phyloP scores from a whole-genome alignment of 1,284 basidiomycete genomes.

The Ustilago bromivora region DNA sequence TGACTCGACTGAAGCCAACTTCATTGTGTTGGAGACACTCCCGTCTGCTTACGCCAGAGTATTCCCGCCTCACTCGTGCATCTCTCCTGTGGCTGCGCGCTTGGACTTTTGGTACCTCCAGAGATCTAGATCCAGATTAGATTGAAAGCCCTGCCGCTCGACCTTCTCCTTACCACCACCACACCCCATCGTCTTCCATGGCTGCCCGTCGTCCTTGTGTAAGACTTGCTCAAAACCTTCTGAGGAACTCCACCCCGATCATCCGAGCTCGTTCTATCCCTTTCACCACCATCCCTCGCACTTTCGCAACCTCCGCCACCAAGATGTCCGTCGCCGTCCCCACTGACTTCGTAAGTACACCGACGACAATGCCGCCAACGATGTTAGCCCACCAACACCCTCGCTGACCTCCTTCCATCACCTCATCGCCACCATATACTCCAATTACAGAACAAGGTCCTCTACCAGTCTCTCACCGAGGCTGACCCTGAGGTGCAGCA shows the following conservation, averaged over 20 bases:
- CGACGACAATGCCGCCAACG: not conserved
- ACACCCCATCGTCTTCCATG: constrained; percentile 39
- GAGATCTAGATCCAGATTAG: not conserved
- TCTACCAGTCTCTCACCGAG: constrained; percentile 88
- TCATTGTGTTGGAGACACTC: not conserved
- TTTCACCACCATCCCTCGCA: constrained; percentile 25
- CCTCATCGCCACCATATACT: not conserved
- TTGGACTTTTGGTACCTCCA: not conserved
- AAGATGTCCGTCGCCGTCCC: constrained; percentile 66
- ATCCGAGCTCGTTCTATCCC: constrained; percentile 21
- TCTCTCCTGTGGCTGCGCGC: constrained; percentile 1
- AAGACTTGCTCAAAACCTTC: constrained; percentile 47
- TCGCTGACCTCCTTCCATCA: constrained; percentile 13
- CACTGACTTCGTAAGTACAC: constrained; percentile 63
- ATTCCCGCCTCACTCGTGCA: not conserved
- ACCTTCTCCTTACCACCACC: constrained; percentile 17
- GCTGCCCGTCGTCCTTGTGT: constrained; percentile 48
- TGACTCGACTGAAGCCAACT: constrained; percentile 25
- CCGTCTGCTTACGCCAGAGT: constrained; percentile 12
- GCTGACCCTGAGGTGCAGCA: constrained; percentile 94
- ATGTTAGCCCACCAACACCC: not conserved
- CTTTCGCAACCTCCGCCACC: constrained; percentile 39
- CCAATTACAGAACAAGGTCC: constrained; percentile 82
- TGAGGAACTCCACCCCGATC: constrained; percentile 31
- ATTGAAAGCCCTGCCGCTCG: constrained; percentile 2